Percentiles rank a stretch among this genome's conserved stretches.
These are phyloP conservation scores for Xylaria multiplex DNA, from an alignment of 2,329 filamentous ascomycete species.

Conservation along the genomic window DNA sequence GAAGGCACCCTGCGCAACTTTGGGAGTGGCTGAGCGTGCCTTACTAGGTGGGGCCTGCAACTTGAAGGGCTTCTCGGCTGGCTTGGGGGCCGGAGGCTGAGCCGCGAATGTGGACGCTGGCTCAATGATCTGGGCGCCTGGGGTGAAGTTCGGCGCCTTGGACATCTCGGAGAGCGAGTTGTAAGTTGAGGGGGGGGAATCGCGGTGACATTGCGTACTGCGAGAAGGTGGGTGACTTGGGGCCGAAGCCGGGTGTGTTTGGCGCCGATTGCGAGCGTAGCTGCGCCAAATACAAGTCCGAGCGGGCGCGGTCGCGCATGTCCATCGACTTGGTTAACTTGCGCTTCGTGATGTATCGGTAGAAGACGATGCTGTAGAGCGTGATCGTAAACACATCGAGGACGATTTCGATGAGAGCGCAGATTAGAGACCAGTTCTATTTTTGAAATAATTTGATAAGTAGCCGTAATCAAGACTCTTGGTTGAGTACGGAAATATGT, in stretches of 20 bases:
- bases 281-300: slow-evolving; percentile 92
- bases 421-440: slow-evolving; percentile 94
- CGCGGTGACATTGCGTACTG: slow-evolving; percentile 68
- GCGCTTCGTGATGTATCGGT: slow-evolving; percentile 96
- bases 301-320: slow-evolving; percentile 89
- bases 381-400: slow-evolving; percentile 90
- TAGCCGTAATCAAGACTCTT: slow-evolving; percentile 7
- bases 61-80: slow-evolving; percentile 73
- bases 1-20: slow-evolving; percentile 71
- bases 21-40: slow-evolving; percentile 81
- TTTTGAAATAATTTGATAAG: slow-evolving; percentile 41
- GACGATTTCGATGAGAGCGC: slow-evolving; percentile 96
- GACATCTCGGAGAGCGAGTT: slow-evolving; percentile 60
- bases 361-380: slow-evolving; percentile 95
- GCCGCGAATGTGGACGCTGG: slow-evolving; percentile 70
- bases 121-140: slow-evolving; percentile 63
- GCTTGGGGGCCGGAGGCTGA: slow-evolving; percentile 40
- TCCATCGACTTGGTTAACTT: slow-evolving; percentile 97
- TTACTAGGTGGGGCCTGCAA: slow-evolving; percentile 86
- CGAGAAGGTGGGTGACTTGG: slow-evolving; percentile 69
- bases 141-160: slow-evolving; percentile 61
- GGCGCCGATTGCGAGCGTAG: slow-evolving; percentile 87
- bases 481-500: slow-evolving; percentile 26
- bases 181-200: slow-evolving; percentile 67
- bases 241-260: slow-evolving; percentile 89